Conservation (phyloP, 768 basidiomycete species). For the Tubosaeta sp. region DNA sequence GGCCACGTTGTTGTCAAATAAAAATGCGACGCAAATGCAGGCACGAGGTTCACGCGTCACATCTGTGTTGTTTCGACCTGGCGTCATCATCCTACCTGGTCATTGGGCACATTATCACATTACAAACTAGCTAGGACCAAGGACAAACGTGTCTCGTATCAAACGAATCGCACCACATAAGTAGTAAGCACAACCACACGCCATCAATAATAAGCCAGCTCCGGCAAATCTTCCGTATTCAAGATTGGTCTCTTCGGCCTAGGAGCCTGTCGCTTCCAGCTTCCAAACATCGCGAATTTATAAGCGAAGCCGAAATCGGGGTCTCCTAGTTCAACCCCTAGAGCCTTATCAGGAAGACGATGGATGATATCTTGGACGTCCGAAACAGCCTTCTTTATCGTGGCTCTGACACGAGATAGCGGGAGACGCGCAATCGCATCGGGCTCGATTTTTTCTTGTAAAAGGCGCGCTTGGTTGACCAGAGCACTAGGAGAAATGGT, state of each 20-base stretch:
- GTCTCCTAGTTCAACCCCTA: conserved; percentile 22
- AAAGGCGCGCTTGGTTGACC: conserved; percentile 21
- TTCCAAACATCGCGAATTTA: conserved; percentile 32
- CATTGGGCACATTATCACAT: background rate
- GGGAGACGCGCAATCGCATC: conserved; percentile 25
- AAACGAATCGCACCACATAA: too few species aligned
- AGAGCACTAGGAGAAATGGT: conserved; percentile 15
- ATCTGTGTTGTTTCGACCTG: too few species aligned
- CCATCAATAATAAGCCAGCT: background rate
- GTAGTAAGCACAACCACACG: too few species aligned
- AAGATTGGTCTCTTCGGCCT: conserved; percentile 20
- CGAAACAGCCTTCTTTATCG: conserved; percentile 26
- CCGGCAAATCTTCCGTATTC: conserved; percentile 7
- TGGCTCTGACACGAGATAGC: conserved; percentile 11
- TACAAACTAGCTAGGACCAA: too few species aligned
- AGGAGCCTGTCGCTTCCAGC: background rate
- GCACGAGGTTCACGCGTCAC: too few species aligned
- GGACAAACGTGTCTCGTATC: too few species aligned
- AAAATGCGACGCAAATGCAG: too few species aligned
- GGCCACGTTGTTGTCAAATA: too few species aligned
- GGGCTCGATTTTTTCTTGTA: conserved; percentile 33
- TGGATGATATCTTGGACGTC: conserved; percentile 28
- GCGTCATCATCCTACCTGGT: too few species aligned
- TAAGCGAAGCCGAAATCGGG: conserved; percentile 26
- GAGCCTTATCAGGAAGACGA: conserved; percentile 16